phyloP scores from a whole-genome alignment of 2,329 filamentous ascomycete species.

The Onygenales sp. region DNA sequence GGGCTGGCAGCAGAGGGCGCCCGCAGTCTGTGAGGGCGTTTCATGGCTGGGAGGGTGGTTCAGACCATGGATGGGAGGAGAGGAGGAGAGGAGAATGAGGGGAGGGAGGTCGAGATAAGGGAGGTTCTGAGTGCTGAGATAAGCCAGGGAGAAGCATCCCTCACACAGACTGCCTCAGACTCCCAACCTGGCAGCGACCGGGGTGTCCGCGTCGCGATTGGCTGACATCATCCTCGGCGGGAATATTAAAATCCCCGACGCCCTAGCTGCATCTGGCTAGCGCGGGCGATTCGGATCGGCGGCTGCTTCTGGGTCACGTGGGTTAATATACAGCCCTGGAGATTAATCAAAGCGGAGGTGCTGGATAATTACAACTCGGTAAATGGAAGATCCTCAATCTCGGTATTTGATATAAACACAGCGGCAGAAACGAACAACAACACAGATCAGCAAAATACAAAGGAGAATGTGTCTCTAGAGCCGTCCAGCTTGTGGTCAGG shows the following conservation, averaged over 20 bases:
- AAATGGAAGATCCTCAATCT: not conserved
- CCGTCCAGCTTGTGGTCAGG: not conserved
- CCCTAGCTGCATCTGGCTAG: too few species aligned
- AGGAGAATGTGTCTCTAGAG: not conserved
- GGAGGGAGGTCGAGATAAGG: not conserved
- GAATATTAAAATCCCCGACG: too few species aligned
- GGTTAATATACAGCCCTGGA: too few species aligned
- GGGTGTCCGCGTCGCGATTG: not conserved
- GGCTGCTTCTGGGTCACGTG: too few species aligned
- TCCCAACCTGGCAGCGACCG: too few species aligned
- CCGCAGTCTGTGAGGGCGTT: slow-evolving; percentile 6
- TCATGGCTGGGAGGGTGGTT: slow-evolving; percentile 1
- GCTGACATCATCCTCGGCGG: not conserved
- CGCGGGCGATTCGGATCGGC: too few species aligned
- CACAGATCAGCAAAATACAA: not conserved
- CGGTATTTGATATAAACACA: not conserved
- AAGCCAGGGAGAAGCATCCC: too few species aligned
- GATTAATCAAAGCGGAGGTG: too few species aligned
- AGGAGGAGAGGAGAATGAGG: not conserved
- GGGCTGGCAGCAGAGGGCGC: not conserved
- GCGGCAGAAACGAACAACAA: not conserved
- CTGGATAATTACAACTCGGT: too few species aligned
- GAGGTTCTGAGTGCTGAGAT: not conserved
- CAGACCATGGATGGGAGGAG: not conserved
- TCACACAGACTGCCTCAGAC: too few species aligned